These are phyloP conservation scores for Aspergillus bombycis DNA, from an alignment of 2,329 filamentous ascomycete species.

Conservation along the genomic window DNA sequence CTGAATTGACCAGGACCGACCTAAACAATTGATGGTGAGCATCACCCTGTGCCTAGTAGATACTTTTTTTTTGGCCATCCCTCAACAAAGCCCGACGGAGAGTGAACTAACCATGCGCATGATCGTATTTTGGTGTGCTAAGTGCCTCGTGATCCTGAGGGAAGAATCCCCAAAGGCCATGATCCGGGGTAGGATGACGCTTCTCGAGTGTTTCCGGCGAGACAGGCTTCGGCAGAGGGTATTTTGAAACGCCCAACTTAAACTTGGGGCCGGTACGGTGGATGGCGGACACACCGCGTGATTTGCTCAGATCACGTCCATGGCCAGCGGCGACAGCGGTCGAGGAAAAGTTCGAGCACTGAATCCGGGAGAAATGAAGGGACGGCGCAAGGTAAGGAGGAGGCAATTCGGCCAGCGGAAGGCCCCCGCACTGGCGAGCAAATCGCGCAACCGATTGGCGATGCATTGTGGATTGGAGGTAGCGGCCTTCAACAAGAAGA, in stretches of 20 bases:
- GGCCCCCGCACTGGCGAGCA: conserved; percentile 35
- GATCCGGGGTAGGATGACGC: conserved; percentile 66
- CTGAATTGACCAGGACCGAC: conserved; percentile 79
- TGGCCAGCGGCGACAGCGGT: conserved; percentile 55
- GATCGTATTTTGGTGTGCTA: conserved; percentile 70
- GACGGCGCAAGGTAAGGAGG: conserved; percentile 50
- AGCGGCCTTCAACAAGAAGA: conserved; percentile 12
- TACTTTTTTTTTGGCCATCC: not conserved
- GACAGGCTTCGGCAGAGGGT: conserved; percentile 73
- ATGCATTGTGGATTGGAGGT: conserved; percentile 36
- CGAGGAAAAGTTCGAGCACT: conserved; percentile 53
- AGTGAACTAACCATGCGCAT: conserved; percentile 64
- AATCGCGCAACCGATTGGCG: conserved; percentile 38
- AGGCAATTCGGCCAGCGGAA: conserved; percentile 42
- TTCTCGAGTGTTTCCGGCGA: conserved; percentile 54
- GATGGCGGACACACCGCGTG: conserved; percentile 80
- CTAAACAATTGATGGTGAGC: conserved; percentile 39
- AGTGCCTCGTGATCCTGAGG: conserved; percentile 69
- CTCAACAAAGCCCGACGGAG: not conserved
- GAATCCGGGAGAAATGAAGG: conserved; percentile 40
- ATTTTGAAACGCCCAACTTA: conserved; percentile 72
- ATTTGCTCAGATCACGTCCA: conserved; percentile 74
- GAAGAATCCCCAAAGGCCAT: conserved; percentile 95
- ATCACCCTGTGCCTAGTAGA: not conserved
- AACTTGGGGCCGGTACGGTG: conserved; percentile 75